Evolutionary conservation across 2,329 filamentous ascomycete genomes (phyloP).

Genomic region (Penicillium occitanis): DNA sequence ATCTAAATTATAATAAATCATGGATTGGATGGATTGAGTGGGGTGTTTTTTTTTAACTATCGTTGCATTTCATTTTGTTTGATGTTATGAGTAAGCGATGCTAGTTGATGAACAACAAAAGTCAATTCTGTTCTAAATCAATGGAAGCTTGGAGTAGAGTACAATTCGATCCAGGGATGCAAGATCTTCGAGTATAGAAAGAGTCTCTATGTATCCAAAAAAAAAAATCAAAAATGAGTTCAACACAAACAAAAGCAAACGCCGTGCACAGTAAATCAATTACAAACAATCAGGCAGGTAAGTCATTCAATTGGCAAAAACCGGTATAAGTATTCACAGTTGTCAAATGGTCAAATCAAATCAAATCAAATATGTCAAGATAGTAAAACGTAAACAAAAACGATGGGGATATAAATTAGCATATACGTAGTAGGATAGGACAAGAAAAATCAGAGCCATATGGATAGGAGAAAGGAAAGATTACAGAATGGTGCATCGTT

Average conservation of each 20-base stretch:
- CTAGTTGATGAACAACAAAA: not conserved
- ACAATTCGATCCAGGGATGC: not conserved
- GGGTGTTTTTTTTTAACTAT: not conserved
- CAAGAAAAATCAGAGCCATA: not conserved
- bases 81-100: not conserved
- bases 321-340: slow-evolving; percentile 12
- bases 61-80: too few relatives aligned
- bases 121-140: not conserved
- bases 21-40: not conserved
- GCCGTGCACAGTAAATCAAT: slow-evolving; percentile 9
- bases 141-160: not conserved
- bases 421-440: slow-evolving; percentile 3
- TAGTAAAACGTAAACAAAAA: slow-evolving; percentile 5
- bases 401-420: slow-evolving; percentile 18
- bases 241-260: slow-evolving; percentile 16
- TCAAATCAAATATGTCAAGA: slow-evolving; percentile 1
- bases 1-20: not conserved
- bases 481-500: slow-evolving; percentile 48
- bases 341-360: not conserved
- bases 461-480: not conserved
- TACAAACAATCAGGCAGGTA: not conserved
- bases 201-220: slow-evolving; percentile 10
- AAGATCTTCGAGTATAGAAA: not conserved
- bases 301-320: not conserved
- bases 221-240: not conserved